A percentile compares a stretch with the other conserved stretches of the same genome.
Conservation (phyloP, 2,329 filamentous ascomycete genomes). For the Bipolaris bicolor region DNA sequence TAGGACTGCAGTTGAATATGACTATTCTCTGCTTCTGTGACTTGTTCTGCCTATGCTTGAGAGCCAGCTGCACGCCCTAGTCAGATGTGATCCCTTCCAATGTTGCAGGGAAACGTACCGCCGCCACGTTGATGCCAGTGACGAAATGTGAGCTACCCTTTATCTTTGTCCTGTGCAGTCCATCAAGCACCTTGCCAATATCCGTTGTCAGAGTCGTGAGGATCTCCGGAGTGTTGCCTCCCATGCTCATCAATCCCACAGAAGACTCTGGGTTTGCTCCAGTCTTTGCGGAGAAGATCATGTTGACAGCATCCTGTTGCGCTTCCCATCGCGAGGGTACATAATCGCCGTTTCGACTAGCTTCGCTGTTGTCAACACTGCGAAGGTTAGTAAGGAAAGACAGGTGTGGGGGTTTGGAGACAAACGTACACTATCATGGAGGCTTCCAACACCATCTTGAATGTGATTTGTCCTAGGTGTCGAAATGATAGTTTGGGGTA, state of each 20-base stretch:
- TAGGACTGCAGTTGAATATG: slow-evolving; percentile 92
- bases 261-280: slow-evolving; percentile 95
- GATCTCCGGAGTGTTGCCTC: slow-evolving; percentile 94
- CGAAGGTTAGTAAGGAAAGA: slow-evolving; percentile 28
- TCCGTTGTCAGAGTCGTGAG: slow-evolving; percentile 95
- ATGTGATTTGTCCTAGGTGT: slow-evolving; percentile 24
- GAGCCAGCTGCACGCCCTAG: slow-evolving; percentile 69
- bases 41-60: slow-evolving; percentile 98
- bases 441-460: slow-evolving; percentile 96
- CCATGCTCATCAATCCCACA: slow-evolving; percentile 98
- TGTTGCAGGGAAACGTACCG: slow-evolving; percentile 69
- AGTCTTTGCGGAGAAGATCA: slow-evolving; percentile 95
- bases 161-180: slow-evolving; percentile 85
- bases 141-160: slow-evolving; percentile 85
- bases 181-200: slow-evolving; percentile 89
- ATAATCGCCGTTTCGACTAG: slow-evolving; percentile 94
- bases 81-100: slow-evolving; percentile 70
- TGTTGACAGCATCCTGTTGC: slow-evolving; percentile 91
- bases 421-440: slow-evolving; percentile 83
- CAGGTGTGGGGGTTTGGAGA: slow-evolving; percentile 21
- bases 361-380: slow-evolving; percentile 97
- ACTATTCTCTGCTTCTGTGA: slow-evolving; percentile 95
- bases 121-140: slow-evolving; percentile 93
- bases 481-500: slow-evolving; percentile 10
- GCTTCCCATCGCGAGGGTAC: slow-evolving; percentile 92